phyloP scores from a whole-genome alignment of 495 filamentous ascomycete genomes.

The Tuber calosporum region DNA sequence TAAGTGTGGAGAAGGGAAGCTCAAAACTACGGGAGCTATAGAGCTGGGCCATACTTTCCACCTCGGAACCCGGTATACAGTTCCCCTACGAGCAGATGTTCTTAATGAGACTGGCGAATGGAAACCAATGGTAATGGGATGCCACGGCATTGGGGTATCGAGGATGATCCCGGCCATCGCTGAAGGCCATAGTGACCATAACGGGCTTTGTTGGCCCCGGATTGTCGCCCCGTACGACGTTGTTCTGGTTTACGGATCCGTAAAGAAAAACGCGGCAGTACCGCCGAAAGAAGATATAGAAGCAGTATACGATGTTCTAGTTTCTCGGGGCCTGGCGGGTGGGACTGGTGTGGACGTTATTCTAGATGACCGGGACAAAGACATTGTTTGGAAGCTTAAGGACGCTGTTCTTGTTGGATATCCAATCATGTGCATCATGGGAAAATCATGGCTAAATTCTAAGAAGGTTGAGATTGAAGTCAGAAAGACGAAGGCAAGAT shows the following conservation, averaged over 20 bases:
- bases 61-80: slow-evolving; percentile 80
- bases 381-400: slow-evolving; percentile 71
- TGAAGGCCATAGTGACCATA: slow-evolving; percentile 59
- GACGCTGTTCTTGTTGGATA: slow-evolving; percentile 88
- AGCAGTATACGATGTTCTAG: slow-evolving; percentile 55
- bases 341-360: slow-evolving; percentile 41
- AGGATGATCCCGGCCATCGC: slow-evolving; percentile 84
- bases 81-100: slow-evolving; percentile 60
- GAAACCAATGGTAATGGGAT: slow-evolving; percentile 80
- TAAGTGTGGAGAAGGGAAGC: slow-evolving; percentile 55
- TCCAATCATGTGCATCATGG: slow-evolving; percentile 71
- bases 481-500: slow-evolving; percentile 50
- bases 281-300: slow-evolving; percentile 49
- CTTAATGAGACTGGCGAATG: slow-evolving; percentile 26
- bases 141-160: slow-evolving; percentile 89
- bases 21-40: slow-evolving; percentile 65
- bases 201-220: slow-evolving; percentile 81
- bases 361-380: slow-evolving; percentile 66
- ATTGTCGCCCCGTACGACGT: slow-evolving; percentile 80
- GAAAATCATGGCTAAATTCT: slow-evolving; percentile 61
- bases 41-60: slow-evolving; percentile 95
- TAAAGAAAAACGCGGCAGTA: slow-evolving; percentile 43
- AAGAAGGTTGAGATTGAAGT: slow-evolving; percentile 70
- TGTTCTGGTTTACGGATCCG: slow-evolving; percentile 52
- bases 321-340: slow-evolving; percentile 14